These are phyloP conservation scores for Cryphonectria japonica DNA, from an alignment of 2,329 filamentous ascomycete genomes.

Conservation along the genomic window DNA sequence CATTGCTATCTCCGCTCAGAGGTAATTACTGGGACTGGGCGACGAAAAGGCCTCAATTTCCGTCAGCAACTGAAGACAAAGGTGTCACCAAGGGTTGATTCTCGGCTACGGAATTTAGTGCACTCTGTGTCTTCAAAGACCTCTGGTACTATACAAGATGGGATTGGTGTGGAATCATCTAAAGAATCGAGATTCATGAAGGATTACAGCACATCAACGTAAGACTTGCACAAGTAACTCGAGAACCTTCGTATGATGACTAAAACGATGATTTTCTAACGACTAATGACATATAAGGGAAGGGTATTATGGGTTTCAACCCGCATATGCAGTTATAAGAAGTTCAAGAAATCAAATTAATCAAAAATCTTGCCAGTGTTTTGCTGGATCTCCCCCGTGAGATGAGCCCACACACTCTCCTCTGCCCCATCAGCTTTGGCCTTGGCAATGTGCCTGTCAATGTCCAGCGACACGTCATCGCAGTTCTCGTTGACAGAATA, in stretches of 20 bases:
- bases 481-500: conserved; percentile 43
- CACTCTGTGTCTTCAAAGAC: neutral
- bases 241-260: neutral
- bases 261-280: neutral
- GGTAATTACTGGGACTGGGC: too few species aligned
- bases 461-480: conserved; percentile 36
- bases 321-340: neutral
- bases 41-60: too few species aligned
- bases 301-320: neutral
- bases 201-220: neutral
- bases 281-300: neutral
- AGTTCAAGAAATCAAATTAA: neutral
- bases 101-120: neutral
- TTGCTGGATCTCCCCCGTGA: neutral
- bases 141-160: neutral
- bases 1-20: neutral
- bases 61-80: neutral
- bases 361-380: conserved; percentile 11
- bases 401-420: conserved; percentile 42
- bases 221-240: neutral
- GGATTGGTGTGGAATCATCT: neutral
- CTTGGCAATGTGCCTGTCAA: conserved; percentile 35
- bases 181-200: neutral
- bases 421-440: conserved; percentile 37
- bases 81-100: neutral